These are phyloP conservation scores for Glarea lozoyensis DNA, from an alignment of 495 filamentous ascomycete species.

Conservation along the genomic window DNA sequence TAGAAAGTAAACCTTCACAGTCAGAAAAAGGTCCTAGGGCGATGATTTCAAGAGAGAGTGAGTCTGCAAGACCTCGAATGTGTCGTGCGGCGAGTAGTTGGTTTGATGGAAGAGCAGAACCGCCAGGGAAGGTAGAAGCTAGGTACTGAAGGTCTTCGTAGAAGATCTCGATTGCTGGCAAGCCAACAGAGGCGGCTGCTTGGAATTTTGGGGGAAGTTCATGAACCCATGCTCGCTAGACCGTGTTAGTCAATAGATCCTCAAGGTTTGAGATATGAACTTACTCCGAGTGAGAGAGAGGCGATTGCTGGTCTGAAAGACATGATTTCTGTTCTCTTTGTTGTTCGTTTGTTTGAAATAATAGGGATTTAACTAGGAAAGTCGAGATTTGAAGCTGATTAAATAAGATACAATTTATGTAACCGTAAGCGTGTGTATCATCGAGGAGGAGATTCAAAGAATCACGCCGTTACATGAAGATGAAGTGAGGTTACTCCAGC, in stretches of 20 bases:
- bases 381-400: no score
- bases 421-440: no score
- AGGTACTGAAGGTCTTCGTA: slow-evolving; percentile 67
- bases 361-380: no score
- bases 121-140: slow-evolving; percentile 30
- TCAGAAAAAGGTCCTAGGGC: slow-evolving; percentile 73
- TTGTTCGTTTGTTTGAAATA: no score
- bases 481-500: no score
- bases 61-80: slow-evolving; percentile 46
- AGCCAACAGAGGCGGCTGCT: slow-evolving; percentile 54
- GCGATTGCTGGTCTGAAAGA: slow-evolving; percentile 13
- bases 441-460: no score
- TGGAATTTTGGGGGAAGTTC: slow-evolving; percentile 55
- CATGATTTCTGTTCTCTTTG: no score
- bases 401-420: no score
- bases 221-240: slow-evolving; percentile 41
- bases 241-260: slow-evolving; percentile 2
- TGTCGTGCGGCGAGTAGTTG: slow-evolving; percentile 49
- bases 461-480: no score
- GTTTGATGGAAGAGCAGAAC: slow-evolving; percentile 25
- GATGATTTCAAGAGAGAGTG: slow-evolving; percentile 51
- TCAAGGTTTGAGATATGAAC: background rate
- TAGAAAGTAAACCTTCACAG: slow-evolving; percentile 63
- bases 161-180: slow-evolving; percentile 69
- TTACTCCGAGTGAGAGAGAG: slow-evolving; percentile 10